A percentile compares a stretch with the other conserved stretches of the same genome.
These are phyloP conservation scores for Filosporella fistucella DNA, from an alignment of 495 filamentous ascomycete species.

Conservation along the genomic window DNA sequence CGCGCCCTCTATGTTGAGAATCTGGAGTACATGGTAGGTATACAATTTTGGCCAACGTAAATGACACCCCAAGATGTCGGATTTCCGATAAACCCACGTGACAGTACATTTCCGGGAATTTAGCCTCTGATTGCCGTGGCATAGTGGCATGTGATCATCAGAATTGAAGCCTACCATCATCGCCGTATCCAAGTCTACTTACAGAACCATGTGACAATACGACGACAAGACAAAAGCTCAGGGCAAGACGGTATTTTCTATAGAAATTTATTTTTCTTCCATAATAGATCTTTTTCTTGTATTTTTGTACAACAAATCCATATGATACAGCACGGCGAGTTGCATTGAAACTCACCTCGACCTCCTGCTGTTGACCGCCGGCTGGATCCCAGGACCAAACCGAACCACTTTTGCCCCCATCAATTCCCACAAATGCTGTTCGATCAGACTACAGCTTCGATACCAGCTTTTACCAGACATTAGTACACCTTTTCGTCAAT, in stretches of 20 bases:
- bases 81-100: too few relatives aligned
- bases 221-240: neutral
- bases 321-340: neutral
- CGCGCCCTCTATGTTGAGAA: too few relatives aligned
- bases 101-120: too few relatives aligned
- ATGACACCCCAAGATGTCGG: too few relatives aligned
- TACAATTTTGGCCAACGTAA: too few relatives aligned
- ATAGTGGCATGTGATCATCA: constrained; percentile 22
- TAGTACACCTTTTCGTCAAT: constrained; percentile 1
- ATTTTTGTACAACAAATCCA: neutral
- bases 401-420: constrained; percentile 8
- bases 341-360: neutral
- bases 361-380: constrained; percentile 3
- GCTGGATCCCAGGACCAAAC: neutral
- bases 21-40: too few relatives aligned
- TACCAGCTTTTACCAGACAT: neutral
- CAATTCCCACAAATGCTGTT: constrained; percentile 6
- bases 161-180: constrained; percentile 19
- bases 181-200: neutral
- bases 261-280: neutral
- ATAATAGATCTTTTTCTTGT: neutral
- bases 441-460: neutral
- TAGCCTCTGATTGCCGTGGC: too few relatives aligned
- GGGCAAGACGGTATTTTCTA: neutral
- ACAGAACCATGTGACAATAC: constrained; percentile 12